Base-by-base conservation (phyloP, 257 asterid species). In the Penstemon eatonii region DNA sequence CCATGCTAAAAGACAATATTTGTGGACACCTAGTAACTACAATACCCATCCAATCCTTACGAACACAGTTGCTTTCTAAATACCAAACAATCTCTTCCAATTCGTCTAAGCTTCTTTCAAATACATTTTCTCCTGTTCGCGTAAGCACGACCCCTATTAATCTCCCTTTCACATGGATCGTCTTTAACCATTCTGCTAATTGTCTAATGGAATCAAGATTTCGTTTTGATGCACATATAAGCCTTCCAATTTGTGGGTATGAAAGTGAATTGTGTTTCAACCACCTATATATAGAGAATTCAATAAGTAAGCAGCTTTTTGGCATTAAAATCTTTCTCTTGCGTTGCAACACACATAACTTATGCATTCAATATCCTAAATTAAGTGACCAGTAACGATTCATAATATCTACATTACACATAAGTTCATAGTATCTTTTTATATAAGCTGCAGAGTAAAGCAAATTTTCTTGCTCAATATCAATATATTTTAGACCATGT, bases 31-130 rank as follows among this genome's bases (percentile, higher is more conserved):
- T 78, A 43, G 97, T 84, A 62, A 93, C 79, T 4, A 93, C 85
- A 79, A 73, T 87, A 6, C 99, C 99, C 87, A 89, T 82, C 96
- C 99, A 93, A 53, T 93, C 97, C 60, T 76, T 84, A 70, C 90
- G 86, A 18, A 93, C 84, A 50, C 96, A 97, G 65, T 83, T 88
- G 18, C 72, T 83, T 83, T 87, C 95, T 74, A 93, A 74, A 76
- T 79, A 87, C 50, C 65, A 82, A 25, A 84, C 67, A 46, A 85
- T 78, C 69, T 88, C 92, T 52, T 87, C 78, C 75, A 93, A 75
- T 37, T 93, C 96, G 6, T 85, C 90, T 33, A 76, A 61, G 63
- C 81, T 66, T 37, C 90, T 81, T 52, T 78, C 79, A 69, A 90
- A 73, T 5, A 82, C 72, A 65, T 79, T 83, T 7, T 65, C 90